Base-by-base conservation (phyloP, 176 grass and related monocot genomes). In the Chrysopogon serrulatus region DNA sequence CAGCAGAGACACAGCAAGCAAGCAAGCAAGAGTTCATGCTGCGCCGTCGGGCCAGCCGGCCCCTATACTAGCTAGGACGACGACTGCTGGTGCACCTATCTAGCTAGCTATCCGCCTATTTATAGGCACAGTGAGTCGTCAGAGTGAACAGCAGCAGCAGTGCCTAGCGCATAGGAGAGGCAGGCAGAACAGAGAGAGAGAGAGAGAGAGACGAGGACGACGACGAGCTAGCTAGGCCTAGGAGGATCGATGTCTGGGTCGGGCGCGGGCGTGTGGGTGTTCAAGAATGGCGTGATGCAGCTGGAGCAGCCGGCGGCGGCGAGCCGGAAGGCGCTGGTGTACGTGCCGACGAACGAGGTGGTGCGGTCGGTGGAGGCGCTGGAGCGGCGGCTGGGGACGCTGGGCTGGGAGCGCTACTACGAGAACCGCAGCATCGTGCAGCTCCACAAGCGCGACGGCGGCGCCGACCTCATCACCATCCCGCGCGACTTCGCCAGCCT, bases 401-500 rank as follows among this genome's bases (percentile, higher is more conserved):
- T 94, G 0, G 94, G 94, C 2, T 97, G 94, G 94, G 94, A 97
- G 74, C 86, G 94, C 48, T 97, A 97, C 69, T 94, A 97, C 37
- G 94, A 97, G 77, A 87, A 97, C 59, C 84, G 65, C 23, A 33
- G 68, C 77, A 41, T 83, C 54, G 54, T 97, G 16, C 94, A 97
- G 89, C 90, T 97, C 84, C 94, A 97, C 86, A 91, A 88, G 89
- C 94, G 91, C 23, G 88, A 83, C 33, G 92, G 86, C 36, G 64
- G 88, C 53, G 30, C 85, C 40, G 94, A 97, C 89, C 91, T 97
- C 84, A 97, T 97, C 84, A 90, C 91, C 43, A 42, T 97, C 63
- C 94, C 94, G 1, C 87, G 88, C n/a, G 89, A 97, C 84, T 91
- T 93, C 89, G 78, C 85, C 54, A 63, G 54, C n/a, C 82, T 97